Conservation (phyloP, 768 basidiomycete species). For the Russula earlei region DNA sequence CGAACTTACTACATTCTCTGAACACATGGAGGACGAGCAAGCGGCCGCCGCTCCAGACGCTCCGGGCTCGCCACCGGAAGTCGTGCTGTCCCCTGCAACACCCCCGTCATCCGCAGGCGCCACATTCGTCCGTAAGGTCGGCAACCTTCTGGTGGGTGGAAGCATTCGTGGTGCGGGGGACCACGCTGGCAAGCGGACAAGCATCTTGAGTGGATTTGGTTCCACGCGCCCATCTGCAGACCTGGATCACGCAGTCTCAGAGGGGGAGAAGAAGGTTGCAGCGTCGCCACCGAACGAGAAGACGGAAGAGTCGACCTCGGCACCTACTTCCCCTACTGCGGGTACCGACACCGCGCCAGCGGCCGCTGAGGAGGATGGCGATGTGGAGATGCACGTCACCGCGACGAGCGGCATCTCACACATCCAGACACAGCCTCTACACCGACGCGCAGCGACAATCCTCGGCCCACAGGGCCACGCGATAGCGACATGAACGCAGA, state of each 20-base stretch:
- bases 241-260: background rate
- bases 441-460: slow-evolving; percentile 71
- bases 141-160: slow-evolving; percentile 14
- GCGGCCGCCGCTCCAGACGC: slow-evolving; percentile 26
- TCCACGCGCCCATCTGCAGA: slow-evolving; percentile 14
- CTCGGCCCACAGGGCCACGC: slow-evolving; percentile 58
- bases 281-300: slow-evolving; percentile 22
- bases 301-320: background rate
- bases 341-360: background rate
- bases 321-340: background rate
- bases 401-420: slow-evolving; percentile 27
- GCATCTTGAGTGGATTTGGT: slow-evolving; percentile 13
- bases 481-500: slow-evolving; percentile 58
- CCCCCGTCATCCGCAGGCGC: slow-evolving; percentile 5
- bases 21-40: slow-evolving; percentile 30
- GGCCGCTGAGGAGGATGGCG: background rate
- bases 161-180: slow-evolving; percentile 18
- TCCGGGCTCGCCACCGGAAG: slow-evolving; percentile 11
- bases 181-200: slow-evolving; percentile 14
- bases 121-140: slow-evolving; percentile 23
- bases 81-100: slow-evolving; percentile 10
- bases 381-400: slow-evolving; percentile 10
- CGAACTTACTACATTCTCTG: slow-evolving; percentile 46
- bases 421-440: slow-evolving; percentile 48
- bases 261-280: slow-evolving; percentile 21